phyloP scores from a whole-genome alignment of 2,329 filamentous ascomycete genomes.

The Penicillium expansum region DNA sequence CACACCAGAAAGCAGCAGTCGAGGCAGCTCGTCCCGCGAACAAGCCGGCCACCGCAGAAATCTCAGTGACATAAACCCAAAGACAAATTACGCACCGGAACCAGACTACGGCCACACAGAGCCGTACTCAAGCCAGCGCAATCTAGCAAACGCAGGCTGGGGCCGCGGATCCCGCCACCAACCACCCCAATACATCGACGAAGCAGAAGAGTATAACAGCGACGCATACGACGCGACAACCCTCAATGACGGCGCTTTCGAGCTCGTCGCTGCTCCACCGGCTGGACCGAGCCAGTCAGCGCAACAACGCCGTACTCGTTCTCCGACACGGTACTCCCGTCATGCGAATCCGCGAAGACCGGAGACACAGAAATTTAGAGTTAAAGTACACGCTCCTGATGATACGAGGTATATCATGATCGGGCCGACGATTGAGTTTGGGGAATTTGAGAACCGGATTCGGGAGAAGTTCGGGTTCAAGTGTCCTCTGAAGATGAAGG shows the following conservation, averaged over 20 bases:
- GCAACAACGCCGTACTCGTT: slow-evolving; percentile 32
- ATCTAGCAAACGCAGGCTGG: slow-evolving; percentile 42
- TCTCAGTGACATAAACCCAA: slow-evolving; percentile 30
- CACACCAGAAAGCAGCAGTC: slow-evolving; percentile 29
- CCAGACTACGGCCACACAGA: slow-evolving; percentile 44
- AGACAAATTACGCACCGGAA: slow-evolving; percentile 8
- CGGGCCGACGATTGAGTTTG: slow-evolving; percentile 67
- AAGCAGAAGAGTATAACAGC: slow-evolving; percentile 74
- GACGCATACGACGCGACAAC: slow-evolving; percentile 66
- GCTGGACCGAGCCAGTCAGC: slow-evolving; percentile 28
- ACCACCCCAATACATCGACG: slow-evolving; percentile 68
- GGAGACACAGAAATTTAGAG: slow-evolving; percentile 73
- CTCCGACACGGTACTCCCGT: slow-evolving; percentile 26
- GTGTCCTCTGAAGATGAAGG: slow-evolving; percentile 69
- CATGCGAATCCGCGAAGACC: slow-evolving; percentile 45
- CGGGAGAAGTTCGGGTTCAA: slow-evolving; percentile 78
- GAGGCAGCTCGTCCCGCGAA: slow-evolving; percentile 32
- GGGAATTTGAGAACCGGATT: slow-evolving; percentile 74
- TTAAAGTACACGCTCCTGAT: slow-evolving; percentile 83
- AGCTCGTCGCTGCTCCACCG: slow-evolving; percentile 63
- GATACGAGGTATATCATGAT: slow-evolving; percentile 95
- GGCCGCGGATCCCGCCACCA: slow-evolving; percentile 33
- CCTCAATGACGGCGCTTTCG: slow-evolving; percentile 74
- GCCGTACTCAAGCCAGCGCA: slow-evolving; percentile 61
- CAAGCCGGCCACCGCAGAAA: slow-evolving; percentile 30